Percentiles rank a stretch among this genome's conserved stretches.
Conservation (phyloP, 2,329 filamentous ascomycete species). For the Arthrinium phaeospermum region DNA sequence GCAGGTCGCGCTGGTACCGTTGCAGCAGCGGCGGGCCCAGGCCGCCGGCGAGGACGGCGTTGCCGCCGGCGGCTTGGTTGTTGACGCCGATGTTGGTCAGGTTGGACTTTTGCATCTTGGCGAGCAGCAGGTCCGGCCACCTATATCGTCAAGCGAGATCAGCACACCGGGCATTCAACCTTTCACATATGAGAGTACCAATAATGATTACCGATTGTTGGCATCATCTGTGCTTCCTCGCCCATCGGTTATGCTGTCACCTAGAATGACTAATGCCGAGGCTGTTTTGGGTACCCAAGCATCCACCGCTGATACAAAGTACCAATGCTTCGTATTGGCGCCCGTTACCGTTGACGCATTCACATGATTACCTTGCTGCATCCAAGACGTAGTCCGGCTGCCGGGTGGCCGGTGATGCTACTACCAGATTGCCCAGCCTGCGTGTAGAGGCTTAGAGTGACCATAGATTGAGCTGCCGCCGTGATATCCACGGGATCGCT, state of each 20-base stretch:
- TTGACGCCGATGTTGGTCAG: conserved; percentile 59
- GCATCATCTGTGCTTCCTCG: conserved; percentile 64
- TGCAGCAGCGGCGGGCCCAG: conserved; percentile 66
- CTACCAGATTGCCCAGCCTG: conserved; percentile 60
- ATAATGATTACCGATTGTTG: conserved; percentile 56
- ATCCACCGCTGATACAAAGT: conserved; percentile 66
- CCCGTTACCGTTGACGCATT: conserved; percentile 52
- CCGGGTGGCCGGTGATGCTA: conserved; percentile 68
- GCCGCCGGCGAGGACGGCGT: conserved; percentile 65
- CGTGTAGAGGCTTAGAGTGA: conserved; percentile 65
- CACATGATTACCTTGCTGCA: conserved; percentile 63
- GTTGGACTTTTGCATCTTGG: conserved; percentile 52
- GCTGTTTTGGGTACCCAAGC: conserved; percentile 53
- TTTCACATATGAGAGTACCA: no score
- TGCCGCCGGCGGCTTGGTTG: conserved; percentile 74
- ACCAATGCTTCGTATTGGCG: conserved; percentile 51
- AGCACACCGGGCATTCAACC: neutral
- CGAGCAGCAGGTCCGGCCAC: conserved; percentile 64
- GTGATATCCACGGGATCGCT: conserved; percentile 66
- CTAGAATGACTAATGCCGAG: conserved; percentile 59
- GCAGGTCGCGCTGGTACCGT: conserved; percentile 68
- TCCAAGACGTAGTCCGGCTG: conserved; percentile 66
- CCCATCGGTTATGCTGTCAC: conserved; percentile 72
- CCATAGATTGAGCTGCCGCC: conserved; percentile 54
- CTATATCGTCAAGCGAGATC: conserved; percentile 32